Evolutionary conservation across 2,329 filamentous ascomycete genomes (phyloP).

Genomic region (Alternaria arbusti): DNA sequence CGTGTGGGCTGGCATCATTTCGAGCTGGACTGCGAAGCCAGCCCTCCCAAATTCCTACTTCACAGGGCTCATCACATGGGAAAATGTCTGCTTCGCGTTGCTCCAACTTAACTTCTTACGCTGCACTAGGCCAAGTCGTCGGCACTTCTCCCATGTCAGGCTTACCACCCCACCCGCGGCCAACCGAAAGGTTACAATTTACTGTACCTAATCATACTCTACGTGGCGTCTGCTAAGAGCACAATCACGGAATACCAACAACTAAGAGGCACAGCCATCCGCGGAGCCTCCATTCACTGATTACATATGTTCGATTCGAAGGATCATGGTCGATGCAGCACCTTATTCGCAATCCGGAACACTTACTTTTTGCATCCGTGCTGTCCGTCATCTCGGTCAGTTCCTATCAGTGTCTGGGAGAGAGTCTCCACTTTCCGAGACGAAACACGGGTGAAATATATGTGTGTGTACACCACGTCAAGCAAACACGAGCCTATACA

Average conservation of each 20-base stretch:
- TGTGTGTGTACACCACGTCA: neutral
- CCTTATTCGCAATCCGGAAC: neutral
- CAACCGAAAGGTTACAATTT: conserved; percentile 7
- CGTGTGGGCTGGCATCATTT: conserved; percentile 4
- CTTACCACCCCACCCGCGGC: neutral
- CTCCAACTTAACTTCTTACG: neutral
- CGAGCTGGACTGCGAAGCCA: neutral
- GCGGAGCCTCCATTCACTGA: neutral
- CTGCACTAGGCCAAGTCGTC: neutral
- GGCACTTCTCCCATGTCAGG: neutral
- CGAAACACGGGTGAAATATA: neutral
- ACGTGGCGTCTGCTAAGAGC: neutral
- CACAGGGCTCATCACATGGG: neutral
- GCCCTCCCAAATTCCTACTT: neutral
- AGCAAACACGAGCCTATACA: neutral
- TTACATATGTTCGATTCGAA: neutral
- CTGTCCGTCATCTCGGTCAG: neutral
- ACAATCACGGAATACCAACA: neutral
- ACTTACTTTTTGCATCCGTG: neutral
- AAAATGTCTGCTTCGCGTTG: neutral
- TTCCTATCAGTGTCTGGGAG: neutral
- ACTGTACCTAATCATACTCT: conserved; percentile 9
- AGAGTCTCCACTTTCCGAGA: neutral
- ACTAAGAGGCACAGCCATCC: neutral
- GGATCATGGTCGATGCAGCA: neutral